Evolutionary conservation across 805 yeast genomes (phyloP).

Genomic region (Starmerella etchellsii): DNA sequence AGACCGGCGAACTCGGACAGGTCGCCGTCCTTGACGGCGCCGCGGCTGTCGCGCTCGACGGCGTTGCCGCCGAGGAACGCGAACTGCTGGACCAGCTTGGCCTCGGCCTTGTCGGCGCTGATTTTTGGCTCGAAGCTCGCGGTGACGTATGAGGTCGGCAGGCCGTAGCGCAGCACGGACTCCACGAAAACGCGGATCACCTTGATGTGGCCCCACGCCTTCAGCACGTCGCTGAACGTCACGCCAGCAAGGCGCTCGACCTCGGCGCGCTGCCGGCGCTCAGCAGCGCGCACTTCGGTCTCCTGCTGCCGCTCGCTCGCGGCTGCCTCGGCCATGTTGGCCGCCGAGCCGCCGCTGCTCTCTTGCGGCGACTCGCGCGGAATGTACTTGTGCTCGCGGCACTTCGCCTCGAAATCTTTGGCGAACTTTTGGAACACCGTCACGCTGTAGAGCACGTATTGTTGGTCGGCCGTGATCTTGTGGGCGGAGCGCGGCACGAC

Average conservation of each 20-base stretch:
- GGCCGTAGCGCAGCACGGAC: constrained; percentile 86
- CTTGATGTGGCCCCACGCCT: constrained; percentile 84
- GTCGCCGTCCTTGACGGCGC: constrained; percentile 48
- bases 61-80: constrained; percentile 91
- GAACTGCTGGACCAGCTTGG: constrained; percentile 57
- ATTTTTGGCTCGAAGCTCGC: constrained; percentile 35
- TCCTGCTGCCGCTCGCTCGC: constrained; percentile 31
- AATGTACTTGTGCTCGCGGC: constrained; percentile 77
- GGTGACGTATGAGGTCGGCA: constrained; percentile 79
- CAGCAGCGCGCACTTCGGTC: constrained; percentile 59
- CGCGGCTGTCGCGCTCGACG: constrained; percentile 52
- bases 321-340: constrained; percentile 32
- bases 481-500: constrained; percentile 88
- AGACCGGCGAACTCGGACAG: constrained; percentile 80
- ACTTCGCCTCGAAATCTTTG: constrained; percentile 50
- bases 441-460: constrained; percentile 59
- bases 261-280: constrained; percentile 57
- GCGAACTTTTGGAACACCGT: constrained; percentile 75
- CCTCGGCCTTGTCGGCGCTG: constrained; percentile 44
- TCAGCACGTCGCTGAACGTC: constrained; percentile 76
- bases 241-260: constrained; percentile 70
- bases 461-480: constrained; percentile 56
- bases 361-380: constrained; percentile 52
- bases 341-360: constrained; percentile 30
- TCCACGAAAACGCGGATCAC: constrained; percentile 82